A percentile compares a stretch with the other conserved stretches of the same genome.
phyloP scores from a whole-genome alignment of 805 yeast genomes.

The Lachancea lanzarotensis region DNA sequence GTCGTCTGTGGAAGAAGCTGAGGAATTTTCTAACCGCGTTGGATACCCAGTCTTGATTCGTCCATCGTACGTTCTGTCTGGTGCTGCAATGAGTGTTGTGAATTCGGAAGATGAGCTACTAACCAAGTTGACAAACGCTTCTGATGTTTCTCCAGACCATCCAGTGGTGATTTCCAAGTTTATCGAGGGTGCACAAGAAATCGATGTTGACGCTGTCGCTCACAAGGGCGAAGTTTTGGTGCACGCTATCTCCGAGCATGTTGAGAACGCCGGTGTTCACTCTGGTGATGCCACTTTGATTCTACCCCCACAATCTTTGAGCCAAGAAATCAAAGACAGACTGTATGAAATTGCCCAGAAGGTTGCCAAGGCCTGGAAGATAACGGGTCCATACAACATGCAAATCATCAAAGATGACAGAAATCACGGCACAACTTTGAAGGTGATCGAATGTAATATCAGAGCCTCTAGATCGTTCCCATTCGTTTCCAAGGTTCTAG shows the following conservation, averaged over 20 bases:
- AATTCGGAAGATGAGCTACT: constrained; percentile 73
- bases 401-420: constrained; percentile 81
- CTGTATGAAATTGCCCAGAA: constrained; percentile 85
- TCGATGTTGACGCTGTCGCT: constrained; percentile 96
- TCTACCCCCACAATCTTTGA: constrained; percentile 81
- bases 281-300: constrained; percentile 97
- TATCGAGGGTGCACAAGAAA: constrained; percentile 93
- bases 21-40: constrained; percentile 73
- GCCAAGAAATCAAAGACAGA: constrained; percentile 58
- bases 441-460: constrained; percentile 97
- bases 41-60: constrained; percentile 95
- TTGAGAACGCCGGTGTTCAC: constrained; percentile 97
- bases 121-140: constrained; percentile 75
- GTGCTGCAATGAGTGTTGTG: constrained; percentile 98
- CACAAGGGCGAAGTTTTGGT: constrained; percentile 79
- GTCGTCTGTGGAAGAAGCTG: constrained; percentile 79
- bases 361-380: constrained; percentile 90
- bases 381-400: constrained; percentile 98
- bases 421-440: constrained; percentile 59
- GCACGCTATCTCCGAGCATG: constrained; percentile 96
- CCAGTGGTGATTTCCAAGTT: constrained; percentile 97
- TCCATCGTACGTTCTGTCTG: constrained; percentile 94
- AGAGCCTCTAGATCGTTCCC: constrained; percentile 99
- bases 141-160: constrained; percentile 89
- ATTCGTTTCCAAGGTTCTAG: constrained; percentile 94